Conservation (phyloP, 2,329 filamentous ascomycete genomes). For the Tothia fuscella region DNA sequence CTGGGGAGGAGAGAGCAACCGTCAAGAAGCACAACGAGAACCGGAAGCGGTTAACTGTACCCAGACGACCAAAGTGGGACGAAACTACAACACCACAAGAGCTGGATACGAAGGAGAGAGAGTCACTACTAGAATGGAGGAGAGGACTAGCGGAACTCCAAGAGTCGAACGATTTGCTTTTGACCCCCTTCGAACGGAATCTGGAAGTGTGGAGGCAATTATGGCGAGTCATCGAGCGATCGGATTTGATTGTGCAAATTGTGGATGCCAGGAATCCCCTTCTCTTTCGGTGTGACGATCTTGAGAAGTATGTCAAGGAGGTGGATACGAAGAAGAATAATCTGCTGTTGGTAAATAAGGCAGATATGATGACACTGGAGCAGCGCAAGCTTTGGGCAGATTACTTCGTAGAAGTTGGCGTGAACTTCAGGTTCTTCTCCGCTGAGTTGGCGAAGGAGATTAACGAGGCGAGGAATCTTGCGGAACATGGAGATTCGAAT, state of each 20-base stretch:
- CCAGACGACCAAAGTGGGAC: conserved; percentile 82
- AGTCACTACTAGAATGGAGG: conserved; percentile 76
- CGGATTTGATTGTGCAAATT: conserved; percentile 92
- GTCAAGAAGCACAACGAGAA: conserved; percentile 76
- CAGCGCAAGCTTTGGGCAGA: conserved; percentile 78
- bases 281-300: conserved; percentile 84
- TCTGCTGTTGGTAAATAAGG: conserved; percentile 90
- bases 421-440: conserved; percentile 94
- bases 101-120: conserved; percentile 66
- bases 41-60: conserved; percentile 69
- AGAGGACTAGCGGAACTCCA: conserved; percentile 83
- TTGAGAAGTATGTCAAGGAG: conserved; percentile 89
- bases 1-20: conserved; percentile 67
- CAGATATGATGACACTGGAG: conserved; percentile 90
- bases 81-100: conserved; percentile 69
- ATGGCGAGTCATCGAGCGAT: conserved; percentile 96
- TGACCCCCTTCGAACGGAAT: conserved; percentile 97
- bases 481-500: conserved; percentile 34
- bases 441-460: conserved; percentile 81
- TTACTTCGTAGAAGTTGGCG: conserved; percentile 68
- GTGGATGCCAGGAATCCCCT: conserved; percentile 93
- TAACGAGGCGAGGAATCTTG: conserved; percentile 57
- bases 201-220: conserved; percentile 95
- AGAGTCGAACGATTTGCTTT: conserved; percentile 84
- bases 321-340: conserved; percentile 83